Evolutionary conservation across 352 stramenopile genomes (phyloP), one percentile per base, ranked within the genome.

Genomic region (Pythium biforme): DNA sequence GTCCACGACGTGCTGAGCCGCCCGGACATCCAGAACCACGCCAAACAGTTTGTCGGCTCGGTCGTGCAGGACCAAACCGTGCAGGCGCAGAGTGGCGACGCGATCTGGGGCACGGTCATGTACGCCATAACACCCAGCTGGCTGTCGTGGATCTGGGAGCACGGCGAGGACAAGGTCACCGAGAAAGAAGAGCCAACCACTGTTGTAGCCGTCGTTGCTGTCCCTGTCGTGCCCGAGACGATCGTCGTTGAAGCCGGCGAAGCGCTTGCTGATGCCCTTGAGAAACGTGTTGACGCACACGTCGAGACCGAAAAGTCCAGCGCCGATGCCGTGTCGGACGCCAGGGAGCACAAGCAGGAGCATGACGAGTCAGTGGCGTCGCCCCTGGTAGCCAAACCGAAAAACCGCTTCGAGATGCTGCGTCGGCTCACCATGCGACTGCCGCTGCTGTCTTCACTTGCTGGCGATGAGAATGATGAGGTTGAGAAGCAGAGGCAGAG

Each of bases 61-160:
- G 82, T 94, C n/a, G 79, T 94, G n/a, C 74, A 73, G 23, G 85
- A 94, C 64, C 81, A 90, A 48, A 94, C 83, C 0, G 83, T 94
- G 27, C 83, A 92, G 53, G 81, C 79, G 12, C 83, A 92, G 61
- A 79, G 85, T 40, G 82, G 83, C 39, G 79, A 94, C 26, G 83
- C 86, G 14, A 87, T 92, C 41, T 92, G 83, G 85, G 76, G 82
- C 41, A 92, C 83, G 1, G 71, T 94, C 52, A 83, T 88, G 70
- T 94, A 94, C 64, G 86, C 83, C 1, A 61, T 94, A 19, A 92
- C 83, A 22, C 86, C 86, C 0, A 56, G 49, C 26, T 94, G 81
- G 81, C 63, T 94, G 12, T 83, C 76, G 48, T 92, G 86, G 86
- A 85, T 92, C 31, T 92, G 83, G 86, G 64, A 82, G 20, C 69